Evolutionary conservation across 768 basidiomycete genomes (phyloP).

Genomic region (Myochromella boudieri): DNA sequence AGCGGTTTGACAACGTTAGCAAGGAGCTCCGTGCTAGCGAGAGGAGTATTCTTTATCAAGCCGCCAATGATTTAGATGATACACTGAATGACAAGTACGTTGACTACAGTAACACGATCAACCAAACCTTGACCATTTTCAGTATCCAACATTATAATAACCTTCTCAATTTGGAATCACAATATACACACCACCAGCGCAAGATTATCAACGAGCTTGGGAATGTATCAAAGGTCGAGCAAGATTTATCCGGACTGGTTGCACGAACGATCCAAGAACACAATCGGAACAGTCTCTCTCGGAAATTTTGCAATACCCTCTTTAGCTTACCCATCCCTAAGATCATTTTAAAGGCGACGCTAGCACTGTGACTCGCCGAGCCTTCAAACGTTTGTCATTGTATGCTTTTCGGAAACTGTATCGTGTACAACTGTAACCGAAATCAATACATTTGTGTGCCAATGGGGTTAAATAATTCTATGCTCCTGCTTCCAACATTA

Average conservation of each 20-base stretch:
- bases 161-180: slow-evolving; percentile 54
- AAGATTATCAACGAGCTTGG: slow-evolving; percentile 40
- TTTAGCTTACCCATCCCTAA: slow-evolving; percentile 28
- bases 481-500: slow-evolving; percentile 16
- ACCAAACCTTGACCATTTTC: neutral
- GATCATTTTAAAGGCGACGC: slow-evolving; percentile 18
- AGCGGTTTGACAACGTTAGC: slow-evolving; percentile 47
- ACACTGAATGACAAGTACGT: slow-evolving; percentile 46
- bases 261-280: slow-evolving; percentile 44
- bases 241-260: slow-evolving; percentile 34
- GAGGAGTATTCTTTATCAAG: slow-evolving; percentile 45
- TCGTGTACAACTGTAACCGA: too few species aligned
- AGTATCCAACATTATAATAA: slow-evolving; percentile 54
- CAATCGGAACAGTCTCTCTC: slow-evolving; percentile 46
- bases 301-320: slow-evolving; percentile 48
- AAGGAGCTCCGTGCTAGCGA: slow-evolving; percentile 44
- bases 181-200: slow-evolving; percentile 45
- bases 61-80: slow-evolving; percentile 40
- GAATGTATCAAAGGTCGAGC: slow-evolving; percentile 39
- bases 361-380: slow-evolving; percentile 11
- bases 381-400: too few species aligned
- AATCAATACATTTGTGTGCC: too few species aligned
- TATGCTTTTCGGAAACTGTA: too few species aligned
- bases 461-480: slow-evolving; percentile 14
- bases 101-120: slow-evolving; percentile 1